Evolutionary conservation across 768 basidiomycete species (phyloP), one percentile per base, ranked within the genome.

Genomic region (Macrocybe gigantea): DNA sequence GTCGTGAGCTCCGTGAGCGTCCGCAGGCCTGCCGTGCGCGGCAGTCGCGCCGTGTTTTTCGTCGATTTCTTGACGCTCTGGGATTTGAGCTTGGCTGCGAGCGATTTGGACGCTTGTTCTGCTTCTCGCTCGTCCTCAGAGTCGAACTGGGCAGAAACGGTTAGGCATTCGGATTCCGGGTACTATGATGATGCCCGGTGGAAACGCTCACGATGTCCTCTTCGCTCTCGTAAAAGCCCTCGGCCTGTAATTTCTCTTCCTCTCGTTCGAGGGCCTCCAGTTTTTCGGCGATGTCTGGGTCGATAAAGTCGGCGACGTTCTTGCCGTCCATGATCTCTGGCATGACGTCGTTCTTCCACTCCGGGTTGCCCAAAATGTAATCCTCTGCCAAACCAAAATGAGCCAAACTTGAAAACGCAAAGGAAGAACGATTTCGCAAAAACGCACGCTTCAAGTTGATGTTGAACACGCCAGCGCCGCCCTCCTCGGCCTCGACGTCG

Each of bases 251-350:
- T 56, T 79, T 81, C 66, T 95, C 95, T 66, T 99, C 96, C 63
- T 98, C 96, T 12, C 90, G 82, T 67, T 99, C 95, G 49, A 99
- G 82, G 9, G 93, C 95, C 60, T 97, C 95, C 41, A 99, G 83
- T 68, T 93, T 95, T 67, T 94, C 94, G 13, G 82, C 84, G 51
- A 99, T 98, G 60, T 99, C 96, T 14, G 93, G 88, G 66, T 98
- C 95, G 65, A 98, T 89, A 53, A 99, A 99, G 73, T 99, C 96
- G 15, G 94, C 95, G 45, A 98, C 70, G 70, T 99, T 99, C 79
- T 97, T 97, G 70, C 96, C 96, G 56, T 97, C 83, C 85, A 92
- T 83, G 60, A 99, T 90, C 65, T 99, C 96, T n/a, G 96, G 96
- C n/a, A 98, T 87, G 54, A 81, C 75, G 60, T 99, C 96, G 70